Evolutionary conservation across 768 basidiomycete species (phyloP), one percentile per base, ranked within the genome.

Genomic region (Kwoniella dendrophila): DNA sequence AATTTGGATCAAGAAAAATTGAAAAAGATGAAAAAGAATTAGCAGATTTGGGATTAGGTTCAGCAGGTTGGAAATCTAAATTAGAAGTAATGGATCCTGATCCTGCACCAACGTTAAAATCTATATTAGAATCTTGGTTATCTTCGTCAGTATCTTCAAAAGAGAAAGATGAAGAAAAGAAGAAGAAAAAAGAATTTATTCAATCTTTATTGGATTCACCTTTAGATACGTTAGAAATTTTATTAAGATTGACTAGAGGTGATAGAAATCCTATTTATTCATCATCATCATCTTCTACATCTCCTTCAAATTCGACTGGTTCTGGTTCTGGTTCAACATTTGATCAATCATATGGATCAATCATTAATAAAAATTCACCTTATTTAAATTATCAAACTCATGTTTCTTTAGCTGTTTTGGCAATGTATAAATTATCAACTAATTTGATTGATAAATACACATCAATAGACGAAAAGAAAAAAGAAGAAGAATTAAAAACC

Each of bases 1-100:
- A 74, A 63, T 58, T 69, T 53, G 58, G 71, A 62, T 27, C 38
- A 10, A 51, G 50, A 24, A 18, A 20, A 1, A 56, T 54, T 26
- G 48, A 47, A 51, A 62, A 62, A 41, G 56, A 44, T 29, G 36
- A 40, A 43, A 59, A 61, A 40, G 66, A 62, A 47, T 64, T 64
- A n/a, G 30, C 16, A 40, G 34, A 32, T 41, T 48, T 61, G 53
- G 63, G 64, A 54, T 24, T 69, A 38, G 47, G 47, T 27, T 12
- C 47, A 27, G 47, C 47, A 30, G 77, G 72, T 83, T 99, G 96
- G 96, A 89, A 90, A 80, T 92, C 88, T 80, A 95, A 94, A 80
- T 89, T 98, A 56, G 84, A 86, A 38, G 89, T 98, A 24, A 85
- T 86, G 29, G 94, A 98, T 82, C 95, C 96, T 59, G 96, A 99